A percentile compares a stretch with the other conserved stretches of the same genome.
phyloP scores from a whole-genome alignment of 768 basidiomycete species.

The Grammothele lineata region DNA sequence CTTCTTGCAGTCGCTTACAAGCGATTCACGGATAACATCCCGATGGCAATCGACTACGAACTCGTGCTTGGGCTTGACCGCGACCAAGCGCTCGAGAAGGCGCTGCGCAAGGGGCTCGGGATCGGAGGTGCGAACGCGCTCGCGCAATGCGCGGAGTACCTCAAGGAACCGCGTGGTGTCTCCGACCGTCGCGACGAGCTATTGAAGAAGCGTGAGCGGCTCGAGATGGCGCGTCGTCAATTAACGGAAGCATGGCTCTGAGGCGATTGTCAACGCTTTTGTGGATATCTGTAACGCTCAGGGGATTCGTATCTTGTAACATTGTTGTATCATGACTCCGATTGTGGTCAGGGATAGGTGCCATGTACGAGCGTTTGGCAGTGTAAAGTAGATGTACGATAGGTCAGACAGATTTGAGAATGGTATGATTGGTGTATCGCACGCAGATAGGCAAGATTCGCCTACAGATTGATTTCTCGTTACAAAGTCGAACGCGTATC shows the following conservation, averaged over 20 bases:
- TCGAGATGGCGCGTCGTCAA: slow-evolving; percentile 43
- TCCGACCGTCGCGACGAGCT: slow-evolving; percentile 44
- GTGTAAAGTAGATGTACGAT: too few relatives aligned
- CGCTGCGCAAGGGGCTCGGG: slow-evolving; percentile 45
- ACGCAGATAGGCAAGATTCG: too few relatives aligned
- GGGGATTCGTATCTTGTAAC: too few relatives aligned
- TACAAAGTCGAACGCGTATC: too few relatives aligned
- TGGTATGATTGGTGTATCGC: too few relatives aligned
- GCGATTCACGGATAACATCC: slow-evolving; percentile 40
- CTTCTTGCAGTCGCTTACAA: slow-evolving; percentile 36
- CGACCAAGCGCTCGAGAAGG: slow-evolving; percentile 40
- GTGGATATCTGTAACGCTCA: too few relatives aligned
- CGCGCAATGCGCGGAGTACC: slow-evolving; percentile 44
- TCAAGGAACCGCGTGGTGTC: slow-evolving; percentile 46
- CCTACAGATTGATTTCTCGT: too few relatives aligned
- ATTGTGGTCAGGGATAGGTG: too few relatives aligned
- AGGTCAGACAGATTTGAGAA: too few relatives aligned
- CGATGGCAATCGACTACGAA: slow-evolving; percentile 42
- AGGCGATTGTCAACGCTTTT: too few relatives aligned
- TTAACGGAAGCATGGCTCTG: slow-evolving; percentile 23
- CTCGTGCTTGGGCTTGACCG: slow-evolving; percentile 50
- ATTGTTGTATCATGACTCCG: too few relatives aligned
- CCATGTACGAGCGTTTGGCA: too few relatives aligned
- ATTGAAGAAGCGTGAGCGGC: slow-evolving; percentile 45
- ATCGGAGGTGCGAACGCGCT: slow-evolving; percentile 45